A percentile compares a stretch with the other conserved stretches of the same genome.
Evolutionary conservation across 2,329 filamentous ascomycete genomes (phyloP).

Genomic region (Saccharata proteae): DNA sequence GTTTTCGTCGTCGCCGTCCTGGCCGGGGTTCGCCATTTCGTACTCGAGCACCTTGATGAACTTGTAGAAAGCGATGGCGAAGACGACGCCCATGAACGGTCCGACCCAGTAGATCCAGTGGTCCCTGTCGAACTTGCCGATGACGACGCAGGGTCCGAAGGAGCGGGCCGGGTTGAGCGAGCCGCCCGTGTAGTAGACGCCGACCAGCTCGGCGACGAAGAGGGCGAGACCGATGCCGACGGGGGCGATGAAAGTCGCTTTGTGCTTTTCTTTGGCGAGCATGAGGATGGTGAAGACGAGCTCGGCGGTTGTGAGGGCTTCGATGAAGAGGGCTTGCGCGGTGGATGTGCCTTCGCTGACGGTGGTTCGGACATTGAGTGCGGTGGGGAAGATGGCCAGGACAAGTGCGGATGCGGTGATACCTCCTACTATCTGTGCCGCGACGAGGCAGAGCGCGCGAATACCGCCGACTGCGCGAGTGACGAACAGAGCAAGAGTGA

Average conservation of each 20-base stretch:
- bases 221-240: slow-evolving; percentile 14
- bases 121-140: slow-evolving; percentile 27
- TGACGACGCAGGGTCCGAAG: slow-evolving; percentile 32
- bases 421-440: slow-evolving; percentile 18
- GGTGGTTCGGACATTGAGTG: slow-evolving; percentile 20
- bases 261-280: slow-evolving; percentile 20
- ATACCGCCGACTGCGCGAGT: slow-evolving; percentile 17
- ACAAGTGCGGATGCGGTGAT: slow-evolving; percentile 15
- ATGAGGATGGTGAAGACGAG: slow-evolving; percentile 26
- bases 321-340: slow-evolving; percentile 26
- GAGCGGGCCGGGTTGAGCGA: slow-evolving; percentile 35
- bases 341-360: slow-evolving; percentile 20
- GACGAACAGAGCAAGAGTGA: slow-evolving; percentile 25
- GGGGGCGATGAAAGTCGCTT: slow-evolving; percentile 16
- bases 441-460: slow-evolving; percentile 21
- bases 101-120: slow-evolving; percentile 40
- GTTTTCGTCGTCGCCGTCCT: slow-evolving; percentile 23
- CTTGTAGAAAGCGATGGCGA: slow-evolving; percentile 27
- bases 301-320: slow-evolving; percentile 27
- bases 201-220: slow-evolving; percentile 13
- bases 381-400: slow-evolving; percentile 20
- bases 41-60: slow-evolving; percentile 30
- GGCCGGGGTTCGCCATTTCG: slow-evolving; percentile 29
- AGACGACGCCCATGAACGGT: slow-evolving; percentile 25
- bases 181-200: slow-evolving; percentile 33